A percentile compares a stretch with the other conserved stretches of the same genome.
Evolutionary conservation across 257 asterid genomes (phyloP).

Genomic region (Petrea volubilis): DNA sequence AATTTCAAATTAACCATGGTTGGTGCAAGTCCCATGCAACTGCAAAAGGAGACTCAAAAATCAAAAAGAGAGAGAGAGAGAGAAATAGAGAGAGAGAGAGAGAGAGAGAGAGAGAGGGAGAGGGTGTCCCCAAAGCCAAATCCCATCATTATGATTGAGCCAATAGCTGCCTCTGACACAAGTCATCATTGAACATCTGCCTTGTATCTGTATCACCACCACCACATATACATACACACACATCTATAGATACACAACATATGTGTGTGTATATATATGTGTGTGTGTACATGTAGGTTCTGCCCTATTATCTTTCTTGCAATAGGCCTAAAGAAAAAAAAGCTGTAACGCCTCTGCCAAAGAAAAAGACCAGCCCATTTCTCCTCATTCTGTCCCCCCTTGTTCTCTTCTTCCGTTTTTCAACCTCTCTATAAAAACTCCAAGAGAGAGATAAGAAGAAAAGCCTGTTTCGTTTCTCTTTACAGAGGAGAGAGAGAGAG

Average conservation of each 20-base stretch:
- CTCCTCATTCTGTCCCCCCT: slow-evolving; percentile 78
- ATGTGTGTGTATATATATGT: neutral
- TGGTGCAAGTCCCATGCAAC: slow-evolving; percentile 13
- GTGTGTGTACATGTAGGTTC: slow-evolving; percentile 34
- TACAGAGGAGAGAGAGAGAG: slow-evolving; percentile 10
- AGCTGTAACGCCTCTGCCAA: slow-evolving; percentile 63
- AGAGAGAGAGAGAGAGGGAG: too few species aligned
- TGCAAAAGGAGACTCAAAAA: slow-evolving; percentile 28
- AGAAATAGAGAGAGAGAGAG: too few species aligned
- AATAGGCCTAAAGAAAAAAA: slow-evolving; percentile 36
- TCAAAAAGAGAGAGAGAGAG: too few species aligned
- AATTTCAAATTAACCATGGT: slow-evolving; percentile 8
- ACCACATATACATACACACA: neutral
- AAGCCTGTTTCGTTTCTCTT: neutral
- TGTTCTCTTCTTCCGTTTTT: slow-evolving; percentile 14
- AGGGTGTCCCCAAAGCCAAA: slow-evolving; percentile 44
- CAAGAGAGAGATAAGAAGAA: neutral
- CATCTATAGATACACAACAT: neutral
- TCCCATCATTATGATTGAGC: slow-evolving; percentile 86
- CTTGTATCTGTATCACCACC: slow-evolving; percentile 26
- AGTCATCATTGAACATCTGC: slow-evolving; percentile 89
- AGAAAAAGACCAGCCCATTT: slow-evolving; percentile 55
- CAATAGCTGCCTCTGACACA: slow-evolving; percentile 77
- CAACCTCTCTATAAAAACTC: slow-evolving; percentile 13
- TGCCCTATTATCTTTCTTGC: slow-evolving; percentile 37